Conservation (phyloP, 2,329 filamentous ascomycete genomes). For the Colletotrichum orbiculare region DNA sequence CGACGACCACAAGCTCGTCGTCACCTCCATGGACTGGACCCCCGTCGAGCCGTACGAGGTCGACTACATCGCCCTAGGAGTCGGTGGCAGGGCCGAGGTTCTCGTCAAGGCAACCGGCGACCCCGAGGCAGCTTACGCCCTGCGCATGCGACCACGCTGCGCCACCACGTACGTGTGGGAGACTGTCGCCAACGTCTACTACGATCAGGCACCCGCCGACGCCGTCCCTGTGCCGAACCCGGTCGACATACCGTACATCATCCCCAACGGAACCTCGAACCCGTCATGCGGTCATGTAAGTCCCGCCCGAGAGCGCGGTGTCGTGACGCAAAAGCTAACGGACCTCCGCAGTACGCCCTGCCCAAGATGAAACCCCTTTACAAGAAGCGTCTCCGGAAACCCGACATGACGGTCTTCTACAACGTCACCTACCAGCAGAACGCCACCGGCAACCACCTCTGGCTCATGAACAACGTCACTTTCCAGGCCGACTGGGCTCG, state of each 20-base stretch:
- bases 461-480: slow-evolving; percentile 27
- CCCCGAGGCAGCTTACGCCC: slow-evolving; percentile 15
- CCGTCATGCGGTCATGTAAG: slow-evolving; percentile 25
- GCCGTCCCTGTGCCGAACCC: not conserved
- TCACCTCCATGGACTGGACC: slow-evolving; percentile 25
- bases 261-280: not conserved
- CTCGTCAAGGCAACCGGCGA: slow-evolving; percentile 25
- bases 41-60: slow-evolving; percentile 33
- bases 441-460: slow-evolving; percentile 21
- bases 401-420: slow-evolving; percentile 19
- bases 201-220: slow-evolving; percentile 5
- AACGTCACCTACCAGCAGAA: slow-evolving; percentile 15
- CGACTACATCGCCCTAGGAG: slow-evolving; percentile 20
- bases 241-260: not conserved
- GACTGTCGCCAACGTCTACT: slow-evolving; percentile 12
- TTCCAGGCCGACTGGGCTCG: slow-evolving; percentile 33
- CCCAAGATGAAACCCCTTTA: slow-evolving; percentile 21
- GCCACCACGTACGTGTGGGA: slow-evolving; percentile 12
- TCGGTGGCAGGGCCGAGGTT: slow-evolving; percentile 27
- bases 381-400: slow-evolving; percentile 21
- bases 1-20: slow-evolving; percentile 25
- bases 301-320: not conserved
- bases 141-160: slow-evolving; percentile 24
- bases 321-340: not conserved
- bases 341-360: not conserved